Base-by-base conservation (phyloP, 2,329 filamentous ascomycete genomes). In the Mariannaea sp. region DNA sequence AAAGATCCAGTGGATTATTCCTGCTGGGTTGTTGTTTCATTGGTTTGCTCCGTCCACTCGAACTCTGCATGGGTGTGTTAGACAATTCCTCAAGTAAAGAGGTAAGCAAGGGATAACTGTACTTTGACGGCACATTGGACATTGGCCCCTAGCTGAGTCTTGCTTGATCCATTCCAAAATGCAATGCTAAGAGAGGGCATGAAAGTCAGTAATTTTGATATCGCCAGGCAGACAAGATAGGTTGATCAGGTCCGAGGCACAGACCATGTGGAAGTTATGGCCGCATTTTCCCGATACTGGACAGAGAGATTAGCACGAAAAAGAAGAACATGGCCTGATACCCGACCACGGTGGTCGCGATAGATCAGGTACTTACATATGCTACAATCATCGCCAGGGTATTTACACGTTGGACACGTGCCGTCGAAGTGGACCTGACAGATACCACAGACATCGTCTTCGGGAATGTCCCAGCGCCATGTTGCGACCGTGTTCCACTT, bases 71-170 rank as follows among this genome's bases (percentile, higher is more conserved):
- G 22, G 22, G 59, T 26, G 47, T 63, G n/a, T 26, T 55, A 49
- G 48, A 8, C 14, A 14, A 35, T n/a, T n/a, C 4, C 4, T 17
- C 16, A 27, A 41, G 46, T 24, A 10, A 38, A 22, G 17, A 39
- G 24, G 33, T 19, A 17, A 10, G 7, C 19, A 38, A n/a, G 39
- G 17, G 13, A 4, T 41, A 24, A 67, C 79, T n/a, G 65, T 81
- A 94, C 91, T 91, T 73, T 97, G 94, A 62, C 94, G 85, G 70
- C 94, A 99, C 94, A 99, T 97, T 22, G 94, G 94, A 71, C 94
- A 99, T 59, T 97, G 88, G 17, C 93, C 93, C 66, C 92, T 93
- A 22, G 92, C 90, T 10, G 90, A 87, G 59, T 97, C 94, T 71
- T 97, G 92, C 68, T 94, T 90, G 65, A 99, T 91, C 94, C 94